phyloP scores from a whole-genome alignment of 331 rosid species.

The Dryas integrifolia region DNA sequence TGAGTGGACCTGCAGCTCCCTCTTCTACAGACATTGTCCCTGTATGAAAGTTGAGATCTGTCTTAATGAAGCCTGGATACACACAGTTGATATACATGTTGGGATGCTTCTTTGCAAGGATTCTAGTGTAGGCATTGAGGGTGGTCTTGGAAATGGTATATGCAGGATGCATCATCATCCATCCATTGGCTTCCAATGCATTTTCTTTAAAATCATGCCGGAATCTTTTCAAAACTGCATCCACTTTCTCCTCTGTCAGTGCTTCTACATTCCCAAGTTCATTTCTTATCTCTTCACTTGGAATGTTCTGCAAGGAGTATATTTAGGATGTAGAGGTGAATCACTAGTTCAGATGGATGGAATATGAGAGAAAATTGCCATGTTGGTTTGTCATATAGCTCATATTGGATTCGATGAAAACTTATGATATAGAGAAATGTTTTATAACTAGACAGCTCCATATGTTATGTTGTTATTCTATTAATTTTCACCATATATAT shows the following conservation, averaged over 20 bases:
- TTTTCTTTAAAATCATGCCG: slow-evolving; percentile 43
- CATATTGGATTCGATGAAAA: no score
- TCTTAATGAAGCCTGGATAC: slow-evolving; percentile 59
- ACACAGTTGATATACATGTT: slow-evolving; percentile 55
- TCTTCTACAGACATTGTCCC: slow-evolving; percentile 46
- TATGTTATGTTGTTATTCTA: no score
- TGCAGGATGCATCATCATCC: slow-evolving; percentile 58
- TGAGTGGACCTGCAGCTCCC: slow-evolving; percentile 52
- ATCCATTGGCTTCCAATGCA: slow-evolving; percentile 49
- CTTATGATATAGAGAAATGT: no score
- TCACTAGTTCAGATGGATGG: not conserved
- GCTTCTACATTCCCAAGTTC: slow-evolving; percentile 39
- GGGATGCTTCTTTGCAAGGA: slow-evolving; percentile 52
- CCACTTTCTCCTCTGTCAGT: slow-evolving; percentile 52
- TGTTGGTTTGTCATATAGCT: no score
- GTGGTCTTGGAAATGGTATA: slow-evolving; percentile 61
- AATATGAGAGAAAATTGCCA: not conserved
- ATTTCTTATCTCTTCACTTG: slow-evolving; percentile 38
- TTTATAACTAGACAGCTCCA: no score
- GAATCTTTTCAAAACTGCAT: slow-evolving; percentile 40
- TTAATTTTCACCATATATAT: no score
- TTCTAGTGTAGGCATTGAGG: slow-evolving; percentile 60
- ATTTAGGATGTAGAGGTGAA: not conserved
- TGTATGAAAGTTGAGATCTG: slow-evolving; percentile 53
- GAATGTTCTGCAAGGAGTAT: slow-evolving; percentile 45